phyloP scores from a whole-genome alignment of 2,329 filamentous ascomycete genomes.

The Leptoxyphium fumago region DNA sequence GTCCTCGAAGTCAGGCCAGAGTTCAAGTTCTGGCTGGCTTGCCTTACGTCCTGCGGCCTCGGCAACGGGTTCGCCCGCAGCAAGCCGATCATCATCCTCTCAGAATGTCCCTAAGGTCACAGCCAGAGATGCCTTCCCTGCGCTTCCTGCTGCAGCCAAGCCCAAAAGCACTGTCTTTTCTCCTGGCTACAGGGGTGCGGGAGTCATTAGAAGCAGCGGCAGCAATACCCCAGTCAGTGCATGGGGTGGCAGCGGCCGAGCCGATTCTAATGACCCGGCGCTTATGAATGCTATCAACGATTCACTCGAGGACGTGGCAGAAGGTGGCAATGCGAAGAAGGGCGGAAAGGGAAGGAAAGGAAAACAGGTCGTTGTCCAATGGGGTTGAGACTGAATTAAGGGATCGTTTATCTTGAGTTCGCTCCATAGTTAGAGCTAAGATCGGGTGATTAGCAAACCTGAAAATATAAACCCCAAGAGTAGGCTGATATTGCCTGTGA shows the following conservation, averaged over 20 bases:
- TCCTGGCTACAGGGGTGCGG: constrained; percentile 33
- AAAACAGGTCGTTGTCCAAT: constrained; percentile 36
- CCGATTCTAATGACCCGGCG: constrained; percentile 6
- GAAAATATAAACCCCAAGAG: too few relatives aligned
- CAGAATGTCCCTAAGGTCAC: constrained; percentile 13
- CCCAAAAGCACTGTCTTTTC: constrained; percentile 41
- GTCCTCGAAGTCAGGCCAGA: constrained; percentile 2
- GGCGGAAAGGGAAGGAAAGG: constrained; percentile 31
- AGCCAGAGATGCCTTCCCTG: constrained; percentile 57
- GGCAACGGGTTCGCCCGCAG: constrained; percentile 13
- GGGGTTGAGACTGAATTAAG: constrained; percentile 21
- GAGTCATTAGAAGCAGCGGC: constrained; percentile 28
- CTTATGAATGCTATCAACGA: constrained; percentile 7
- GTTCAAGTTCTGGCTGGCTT: constrained; percentile 13
- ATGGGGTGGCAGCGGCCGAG: constrained; percentile 22
- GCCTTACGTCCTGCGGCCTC: constrained; percentile 13
- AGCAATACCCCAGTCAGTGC: constrained; percentile 25
- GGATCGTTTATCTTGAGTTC: too few relatives aligned
- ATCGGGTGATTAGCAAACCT: too few relatives aligned
- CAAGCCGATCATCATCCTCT: constrained; percentile 22
- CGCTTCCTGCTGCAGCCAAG: constrained; percentile 64
- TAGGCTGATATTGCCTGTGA: too few relatives aligned
- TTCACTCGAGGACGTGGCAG: constrained; percentile 8
- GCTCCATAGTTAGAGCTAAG: too few relatives aligned
- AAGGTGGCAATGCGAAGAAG: constrained; percentile 25